These are phyloP conservation scores for Rhynchospora tenuis DNA, from an alignment of 176 grass and related monocot genomes.

Conservation along the genomic window DNA sequence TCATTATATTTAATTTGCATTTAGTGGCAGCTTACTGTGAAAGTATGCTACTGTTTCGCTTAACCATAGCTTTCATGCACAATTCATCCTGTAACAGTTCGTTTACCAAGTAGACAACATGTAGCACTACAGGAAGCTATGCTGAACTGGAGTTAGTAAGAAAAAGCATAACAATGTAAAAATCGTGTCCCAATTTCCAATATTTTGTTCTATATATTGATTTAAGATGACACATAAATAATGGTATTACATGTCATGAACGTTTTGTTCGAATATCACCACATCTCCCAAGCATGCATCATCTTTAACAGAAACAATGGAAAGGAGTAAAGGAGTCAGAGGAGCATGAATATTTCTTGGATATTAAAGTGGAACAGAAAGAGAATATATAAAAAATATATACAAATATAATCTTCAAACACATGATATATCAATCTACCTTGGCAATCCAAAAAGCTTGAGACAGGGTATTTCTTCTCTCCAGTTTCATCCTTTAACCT, in stretches of 20 bases:
- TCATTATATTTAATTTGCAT: not conserved
- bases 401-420: not conserved
- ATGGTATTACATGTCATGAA: slow-evolving; percentile 52
- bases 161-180: not conserved
- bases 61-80: slow-evolving; percentile 51
- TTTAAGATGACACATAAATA: not conserved
- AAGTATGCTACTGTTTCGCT: slow-evolving; percentile 57
- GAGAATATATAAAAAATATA: not conserved
- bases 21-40: slow-evolving; percentile 33
- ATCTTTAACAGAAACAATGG: slow-evolving; percentile 23
- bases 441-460: slow-evolving; percentile 65
- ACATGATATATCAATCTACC: slow-evolving; percentile 24
- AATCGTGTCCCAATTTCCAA: not conserved
- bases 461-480: slow-evolving; percentile 48
- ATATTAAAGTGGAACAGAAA: not conserved
- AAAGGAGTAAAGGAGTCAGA: not conserved
- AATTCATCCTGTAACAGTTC: slow-evolving; percentile 39
- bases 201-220: not conserved
- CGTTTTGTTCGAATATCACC: slow-evolving; percentile 73
- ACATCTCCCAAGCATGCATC: slow-evolving; percentile 71
- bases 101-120: slow-evolving; percentile 28
- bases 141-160: slow-evolving; percentile 21
- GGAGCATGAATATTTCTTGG: not conserved
- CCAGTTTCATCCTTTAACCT: slow-evolving; percentile 43
- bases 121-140: slow-evolving; percentile 34